These are phyloP conservation scores for Metschnikowia kofuensis DNA, from an alignment of 805 yeast species.

Conservation along the genomic window DNA sequence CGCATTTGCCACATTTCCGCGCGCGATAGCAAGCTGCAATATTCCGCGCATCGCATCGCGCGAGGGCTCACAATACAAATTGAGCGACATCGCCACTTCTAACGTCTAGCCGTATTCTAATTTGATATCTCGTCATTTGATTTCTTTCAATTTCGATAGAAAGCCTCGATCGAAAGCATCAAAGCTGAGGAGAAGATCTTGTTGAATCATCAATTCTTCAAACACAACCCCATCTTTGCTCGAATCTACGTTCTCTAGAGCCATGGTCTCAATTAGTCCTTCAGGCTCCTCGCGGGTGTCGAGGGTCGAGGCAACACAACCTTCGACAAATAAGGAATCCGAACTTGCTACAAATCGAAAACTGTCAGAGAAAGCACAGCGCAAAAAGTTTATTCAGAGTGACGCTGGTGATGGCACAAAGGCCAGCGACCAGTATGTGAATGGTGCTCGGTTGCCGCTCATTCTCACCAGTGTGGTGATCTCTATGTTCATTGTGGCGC, in stretches of 20 bases:
- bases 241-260: too few species aligned
- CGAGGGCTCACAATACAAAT: not conserved
- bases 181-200: too few species aligned
- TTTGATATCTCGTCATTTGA: too few species aligned
- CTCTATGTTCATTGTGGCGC: constrained; percentile 40
- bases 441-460: constrained; percentile 26
- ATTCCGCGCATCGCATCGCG: not conserved
- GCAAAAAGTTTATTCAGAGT: constrained; percentile 21
- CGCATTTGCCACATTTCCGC: not conserved
- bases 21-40: not conserved
- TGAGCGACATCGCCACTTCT: not conserved
- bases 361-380: not conserved
- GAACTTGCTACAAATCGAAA: too few species aligned
- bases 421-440: constrained; percentile 33
- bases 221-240: not conserved
- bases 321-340: too few species aligned
- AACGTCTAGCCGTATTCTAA: too few species aligned
- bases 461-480: constrained; percentile 29
- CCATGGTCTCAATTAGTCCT: not conserved
- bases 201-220: not conserved
- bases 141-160: too few species aligned
- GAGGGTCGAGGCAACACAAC: not conserved
- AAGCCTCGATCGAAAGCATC: too few species aligned
- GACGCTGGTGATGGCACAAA: constrained; percentile 43
- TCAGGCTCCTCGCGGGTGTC: not conserved